Base-by-base conservation (phyloP, 2,329 filamentous ascomycete genomes). In the Fusarium metavorans region DNA sequence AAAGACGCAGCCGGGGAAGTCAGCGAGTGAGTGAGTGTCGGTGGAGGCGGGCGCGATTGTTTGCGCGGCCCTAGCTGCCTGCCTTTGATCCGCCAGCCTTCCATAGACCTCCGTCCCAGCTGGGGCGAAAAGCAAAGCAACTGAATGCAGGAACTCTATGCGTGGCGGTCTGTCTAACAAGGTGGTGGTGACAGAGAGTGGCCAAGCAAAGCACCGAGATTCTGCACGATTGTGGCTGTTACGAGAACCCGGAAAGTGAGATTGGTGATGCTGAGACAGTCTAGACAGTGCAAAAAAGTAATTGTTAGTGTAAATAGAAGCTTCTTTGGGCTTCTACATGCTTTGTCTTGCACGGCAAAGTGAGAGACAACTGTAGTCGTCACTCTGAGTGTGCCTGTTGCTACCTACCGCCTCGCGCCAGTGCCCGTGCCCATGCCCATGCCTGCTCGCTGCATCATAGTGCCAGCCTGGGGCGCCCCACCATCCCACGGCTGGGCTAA, bases 341-440 rank as follows among this genome's bases (percentile, higher is more conserved):
- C 78, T 75, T 68, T 74, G 70, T 67, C 58, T 67, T 68, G 48
- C 48, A 64, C 43, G 39, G 37, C 37, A n/a, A 41, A 20, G 37
- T n/a, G 37, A 41, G 37, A 41, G 37, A 41, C 30, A 32, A 32
- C 50, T 56, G 70, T 52, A 76, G 73, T 78, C 77, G 77, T 78
- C 76, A 78, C 76, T 78, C 72, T 68, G 54, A 59, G 74, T 73
- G 70, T 77, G 76, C 74, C 76, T 78, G 77, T 65, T 72, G 68
- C 68, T 73, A 70, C 73, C 68, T 73, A 70, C 73, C 64, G 65
- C 71, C 68, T 71, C 27, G 27, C 48, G 54, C 54, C 54, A 41
- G 20, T 72, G 65, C 54, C 54, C 45, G 25, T 72, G 65, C 54
- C 67, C 63, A 68, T 72, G 65, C 54, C 67, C 63, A 68, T 70